Evolutionary conservation across 2,329 filamentous ascomycete species (phyloP).

Genomic region (Diaporthe velutina): DNA sequence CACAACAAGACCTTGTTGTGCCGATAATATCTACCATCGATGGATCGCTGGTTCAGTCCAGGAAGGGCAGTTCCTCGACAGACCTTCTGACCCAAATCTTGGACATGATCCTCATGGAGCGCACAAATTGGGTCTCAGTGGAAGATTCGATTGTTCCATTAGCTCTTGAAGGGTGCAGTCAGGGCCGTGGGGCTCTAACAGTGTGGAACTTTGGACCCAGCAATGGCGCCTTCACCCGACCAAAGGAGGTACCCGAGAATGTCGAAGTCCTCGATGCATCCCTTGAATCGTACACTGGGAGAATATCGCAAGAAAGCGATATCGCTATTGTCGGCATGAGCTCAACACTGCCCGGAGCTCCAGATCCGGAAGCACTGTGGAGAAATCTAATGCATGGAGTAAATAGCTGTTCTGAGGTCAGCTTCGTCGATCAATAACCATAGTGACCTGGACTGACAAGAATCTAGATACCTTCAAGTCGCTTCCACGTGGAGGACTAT

Average conservation of each 20-base stretch:
- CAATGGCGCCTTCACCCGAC: background rate
- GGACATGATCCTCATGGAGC: background rate
- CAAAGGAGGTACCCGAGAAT: background rate
- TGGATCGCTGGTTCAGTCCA: background rate
- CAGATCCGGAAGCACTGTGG: background rate
- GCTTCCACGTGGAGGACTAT: background rate
- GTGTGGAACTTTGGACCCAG: background rate
- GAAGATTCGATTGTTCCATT: background rate
- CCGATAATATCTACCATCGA: conserved; percentile 7
- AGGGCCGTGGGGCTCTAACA: background rate
- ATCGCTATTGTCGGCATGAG: background rate
- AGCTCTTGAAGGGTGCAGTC: background rate
- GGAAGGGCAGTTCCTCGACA: background rate
- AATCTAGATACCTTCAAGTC: background rate
- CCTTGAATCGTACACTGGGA: background rate
- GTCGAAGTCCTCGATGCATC: background rate
- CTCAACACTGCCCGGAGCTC: background rate
- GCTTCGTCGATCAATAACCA: background rate
- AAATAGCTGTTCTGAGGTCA: conserved; percentile 7
- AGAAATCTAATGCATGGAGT: background rate
- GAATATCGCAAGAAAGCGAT: background rate
- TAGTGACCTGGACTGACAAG: background rate
- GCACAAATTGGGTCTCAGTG: background rate
- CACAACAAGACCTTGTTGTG: background rate
- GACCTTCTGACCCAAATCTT: background rate